These are phyloP conservation scores for Kwoniella dejecticola DNA, from an alignment of 768 basidiomycete genomes.

Conservation along the genomic window DNA sequence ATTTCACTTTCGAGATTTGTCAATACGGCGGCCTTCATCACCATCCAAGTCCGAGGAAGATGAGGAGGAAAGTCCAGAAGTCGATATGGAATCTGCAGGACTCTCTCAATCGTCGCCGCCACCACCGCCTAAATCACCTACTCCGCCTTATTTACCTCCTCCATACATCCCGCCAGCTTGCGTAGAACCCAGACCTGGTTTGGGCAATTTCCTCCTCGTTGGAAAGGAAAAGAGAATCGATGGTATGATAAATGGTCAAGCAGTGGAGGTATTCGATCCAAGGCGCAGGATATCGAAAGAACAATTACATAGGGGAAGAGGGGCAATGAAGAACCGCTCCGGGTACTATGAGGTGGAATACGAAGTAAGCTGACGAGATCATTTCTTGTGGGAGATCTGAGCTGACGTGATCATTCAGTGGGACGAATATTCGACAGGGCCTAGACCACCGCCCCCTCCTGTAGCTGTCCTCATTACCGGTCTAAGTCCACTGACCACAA, in stretches of 20 bases:
- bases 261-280: slow-evolving; percentile 29
- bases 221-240: slow-evolving; percentile 31
- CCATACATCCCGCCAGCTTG: slow-evolving; percentile 35
- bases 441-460: slow-evolving; percentile 67
- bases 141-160: slow-evolving; percentile 27
- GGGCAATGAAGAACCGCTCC: slow-evolving; percentile 31
- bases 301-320: slow-evolving; percentile 29
- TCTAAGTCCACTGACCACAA: slow-evolving; percentile 72
- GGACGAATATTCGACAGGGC: slow-evolving; percentile 70
- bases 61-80: slow-evolving; percentile 18
- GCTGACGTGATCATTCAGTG: slow-evolving; percentile 60
- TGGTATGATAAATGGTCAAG: slow-evolving; percentile 18
- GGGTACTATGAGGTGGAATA: slow-evolving; percentile 42
- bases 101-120: slow-evolving; percentile 16
- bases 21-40: slow-evolving; percentile 22
- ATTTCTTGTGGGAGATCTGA: not conserved
- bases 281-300: slow-evolving; percentile 24
- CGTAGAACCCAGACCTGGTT: slow-evolving; percentile 20
- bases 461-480: slow-evolving; percentile 69
- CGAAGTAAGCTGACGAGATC: slow-evolving; percentile 37
- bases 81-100: slow-evolving; percentile 4
- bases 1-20: slow-evolving; percentile 50
- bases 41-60: slow-evolving; percentile 19
- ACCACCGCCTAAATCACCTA: slow-evolving; percentile 17
- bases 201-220: slow-evolving; percentile 24